A percentile compares a stretch with the other conserved stretches of the same genome.
Conservation (phyloP, 78 protist genomes). For the Dictyostelium capitatum region DNA sequence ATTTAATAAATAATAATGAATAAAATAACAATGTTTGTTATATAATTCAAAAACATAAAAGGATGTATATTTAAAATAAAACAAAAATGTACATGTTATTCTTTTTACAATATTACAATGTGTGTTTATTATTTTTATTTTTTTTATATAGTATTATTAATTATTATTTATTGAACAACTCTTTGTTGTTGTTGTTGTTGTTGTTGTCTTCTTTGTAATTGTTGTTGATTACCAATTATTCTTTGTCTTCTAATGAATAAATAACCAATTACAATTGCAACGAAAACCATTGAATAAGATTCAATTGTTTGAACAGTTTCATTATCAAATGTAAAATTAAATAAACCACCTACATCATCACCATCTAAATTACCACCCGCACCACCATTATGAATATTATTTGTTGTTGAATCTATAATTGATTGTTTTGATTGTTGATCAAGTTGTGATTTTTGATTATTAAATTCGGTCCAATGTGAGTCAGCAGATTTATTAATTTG, state of each 20-base stretch:
- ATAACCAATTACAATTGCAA: constrained; percentile 37
- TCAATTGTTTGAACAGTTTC: background rate
- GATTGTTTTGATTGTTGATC: background rate
- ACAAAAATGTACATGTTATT: no score
- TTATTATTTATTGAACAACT: background rate
- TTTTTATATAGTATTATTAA: background rate
- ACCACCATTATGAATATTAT: background rate
- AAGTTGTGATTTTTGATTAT: background rate
- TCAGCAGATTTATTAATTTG: background rate
- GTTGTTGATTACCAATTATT: constrained; percentile 31
- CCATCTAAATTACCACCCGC: background rate
- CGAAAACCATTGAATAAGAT: constrained; percentile 13
- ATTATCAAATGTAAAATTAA: background rate
- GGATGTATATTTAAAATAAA: no score
- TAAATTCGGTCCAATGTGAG: background rate
- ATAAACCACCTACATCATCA: background rate
- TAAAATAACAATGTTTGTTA: background rate
- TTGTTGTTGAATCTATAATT: background rate
- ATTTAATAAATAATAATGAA: background rate
- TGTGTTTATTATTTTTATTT: background rate
- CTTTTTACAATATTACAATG: no score
- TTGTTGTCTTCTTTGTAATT: background rate
- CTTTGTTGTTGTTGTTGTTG: background rate
- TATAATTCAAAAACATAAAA: no score
- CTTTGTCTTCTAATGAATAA: constrained; percentile 71